These are phyloP conservation scores for Phytophthora hybrid DNA, from an alignment of 352 stramenopile species.

Conservation along the genomic window DNA sequence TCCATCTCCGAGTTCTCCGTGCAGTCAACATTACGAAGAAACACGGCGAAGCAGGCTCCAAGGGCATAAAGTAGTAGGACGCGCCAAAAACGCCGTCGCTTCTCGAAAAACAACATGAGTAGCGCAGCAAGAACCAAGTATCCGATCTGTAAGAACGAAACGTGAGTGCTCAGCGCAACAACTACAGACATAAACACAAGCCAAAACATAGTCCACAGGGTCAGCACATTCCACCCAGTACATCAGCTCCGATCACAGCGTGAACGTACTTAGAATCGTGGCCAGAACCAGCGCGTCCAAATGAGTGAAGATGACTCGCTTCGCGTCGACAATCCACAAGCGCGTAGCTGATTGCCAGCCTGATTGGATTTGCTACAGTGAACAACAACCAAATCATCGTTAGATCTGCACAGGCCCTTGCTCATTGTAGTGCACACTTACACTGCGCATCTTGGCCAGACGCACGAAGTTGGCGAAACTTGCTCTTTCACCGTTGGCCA, in stretches of 20 bases:
- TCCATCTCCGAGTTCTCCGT: conserved; percentile 51
- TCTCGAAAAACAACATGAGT: conserved; percentile 86
- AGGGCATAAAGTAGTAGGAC: conserved; percentile 79
- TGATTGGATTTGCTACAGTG: conserved; percentile 55
- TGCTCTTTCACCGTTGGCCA: conserved; percentile 28
- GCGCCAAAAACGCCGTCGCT: conserved; percentile 81
- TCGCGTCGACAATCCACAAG: conserved; percentile 79
- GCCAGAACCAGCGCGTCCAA: conserved; percentile 83
- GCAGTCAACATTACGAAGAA: conserved; percentile 83
- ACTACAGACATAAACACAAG: conserved; percentile 43
- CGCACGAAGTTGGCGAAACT: conserved; percentile 49
- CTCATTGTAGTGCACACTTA: conserved; percentile 26
- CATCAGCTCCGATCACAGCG: background rate
- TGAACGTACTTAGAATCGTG: conserved; percentile 73
- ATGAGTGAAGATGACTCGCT: conserved; percentile 77
- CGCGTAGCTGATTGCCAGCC: conserved; percentile 59
- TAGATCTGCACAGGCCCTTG: background rate
- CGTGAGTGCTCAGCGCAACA: conserved; percentile 80
- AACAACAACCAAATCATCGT: conserved; percentile 8
- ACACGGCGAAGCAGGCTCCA: conserved; percentile 74
- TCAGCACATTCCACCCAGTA: background rate
- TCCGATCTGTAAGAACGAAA: conserved; percentile 87
- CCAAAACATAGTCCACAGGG: background rate
- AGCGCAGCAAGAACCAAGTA: conserved; percentile 84
- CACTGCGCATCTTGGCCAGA: conserved; percentile 62